Conservation (phyloP, 2,329 filamentous ascomycete species). For the Aureobasidium sp. region DNA sequence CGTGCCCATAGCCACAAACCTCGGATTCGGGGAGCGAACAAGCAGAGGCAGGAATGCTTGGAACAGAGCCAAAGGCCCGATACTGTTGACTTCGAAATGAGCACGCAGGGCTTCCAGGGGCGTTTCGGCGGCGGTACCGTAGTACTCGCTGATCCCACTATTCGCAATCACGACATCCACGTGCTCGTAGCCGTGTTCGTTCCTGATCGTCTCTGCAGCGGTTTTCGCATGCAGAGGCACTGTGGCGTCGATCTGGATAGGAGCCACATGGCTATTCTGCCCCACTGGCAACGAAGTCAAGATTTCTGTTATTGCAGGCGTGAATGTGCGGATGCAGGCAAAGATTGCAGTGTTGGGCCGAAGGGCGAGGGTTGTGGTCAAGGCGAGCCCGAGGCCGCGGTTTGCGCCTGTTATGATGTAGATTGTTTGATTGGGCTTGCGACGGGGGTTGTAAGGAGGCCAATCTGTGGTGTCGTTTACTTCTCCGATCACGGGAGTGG, state of each 20-base stretch:
- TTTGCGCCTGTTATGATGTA: conserved; percentile 17
- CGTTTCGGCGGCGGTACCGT: conserved; percentile 22
- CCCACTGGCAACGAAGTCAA: conserved; percentile 34
- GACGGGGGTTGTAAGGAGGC: not conserved
- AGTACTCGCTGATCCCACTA: conserved; percentile 18
- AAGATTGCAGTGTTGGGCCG: conserved; percentile 17
- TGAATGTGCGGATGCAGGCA: conserved; percentile 35
- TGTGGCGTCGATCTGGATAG: conserved; percentile 39
- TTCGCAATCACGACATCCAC: conserved; percentile 24
- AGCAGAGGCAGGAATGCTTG: conserved; percentile 37
- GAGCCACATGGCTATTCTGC: conserved; percentile 32
- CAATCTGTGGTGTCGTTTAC: not conserved
- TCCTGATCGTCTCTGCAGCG: conserved; percentile 27
- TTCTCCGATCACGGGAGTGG: not conserved
- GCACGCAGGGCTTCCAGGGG: conserved; percentile 24
- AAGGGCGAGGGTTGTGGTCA: conserved; percentile 10
- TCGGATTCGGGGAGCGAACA: conserved; percentile 28
- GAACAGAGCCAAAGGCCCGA: conserved; percentile 39
- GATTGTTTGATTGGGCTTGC: not conserved
- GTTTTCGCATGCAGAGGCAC: conserved; percentile 30
- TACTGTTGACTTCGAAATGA: conserved; percentile 30
- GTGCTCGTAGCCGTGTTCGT: conserved; percentile 22
- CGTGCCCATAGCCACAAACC: conserved; percentile 34
- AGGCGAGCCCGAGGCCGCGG: conserved; percentile 13
- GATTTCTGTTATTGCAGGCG: conserved; percentile 23